Percentiles rank a stretch among this genome's conserved stretches.
Evolutionary conservation across 2,329 filamentous ascomycete genomes (phyloP).

Genomic region (Ramularia endophylla): DNA sequence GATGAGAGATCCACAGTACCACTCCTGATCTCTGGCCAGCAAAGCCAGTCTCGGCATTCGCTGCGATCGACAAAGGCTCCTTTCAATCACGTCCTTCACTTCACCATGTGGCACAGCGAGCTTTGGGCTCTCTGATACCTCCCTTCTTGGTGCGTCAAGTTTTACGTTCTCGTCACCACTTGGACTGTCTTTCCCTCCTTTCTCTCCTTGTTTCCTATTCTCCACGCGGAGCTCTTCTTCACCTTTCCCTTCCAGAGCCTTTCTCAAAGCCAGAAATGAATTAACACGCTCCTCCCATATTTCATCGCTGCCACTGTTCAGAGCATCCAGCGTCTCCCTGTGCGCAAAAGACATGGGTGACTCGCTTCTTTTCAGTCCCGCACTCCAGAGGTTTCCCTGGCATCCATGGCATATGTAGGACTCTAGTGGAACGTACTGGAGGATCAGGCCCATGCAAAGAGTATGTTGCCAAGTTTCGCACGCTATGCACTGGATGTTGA

Average conservation of each 20-base stretch:
- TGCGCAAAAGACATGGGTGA: constrained; percentile 57
- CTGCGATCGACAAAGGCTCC: neutral
- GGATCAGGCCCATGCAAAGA: constrained; percentile 78
- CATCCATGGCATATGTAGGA: constrained; percentile 90
- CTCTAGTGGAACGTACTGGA: constrained; percentile 55
- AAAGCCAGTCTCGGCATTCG: neutral
- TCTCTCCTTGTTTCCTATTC: neutral
- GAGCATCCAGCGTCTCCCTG: constrained; percentile 67
- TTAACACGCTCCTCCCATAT: constrained; percentile 58
- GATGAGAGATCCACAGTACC: too few relatives aligned
- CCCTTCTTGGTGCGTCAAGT: neutral
- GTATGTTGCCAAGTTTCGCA: constrained; percentile 95
- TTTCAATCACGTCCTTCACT: neutral
- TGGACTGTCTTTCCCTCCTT: neutral
- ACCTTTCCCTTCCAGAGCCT: neutral
- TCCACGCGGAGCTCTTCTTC: neutral
- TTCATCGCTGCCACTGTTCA: constrained; percentile 70
- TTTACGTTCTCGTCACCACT: neutral
- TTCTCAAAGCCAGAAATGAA: too few relatives aligned
- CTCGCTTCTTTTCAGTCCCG: constrained; percentile 29
- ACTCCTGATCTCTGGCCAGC: too few relatives aligned
- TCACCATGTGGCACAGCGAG: neutral
- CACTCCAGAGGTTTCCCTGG: constrained; percentile 30
- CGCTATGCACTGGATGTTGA: constrained; percentile 89
- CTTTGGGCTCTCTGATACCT: neutral